A percentile compares a stretch with the other conserved stretches of the same genome.
phyloP scores from a whole-genome alignment of 2,329 filamentous ascomycete genomes.

The Beauveria sp. region DNA sequence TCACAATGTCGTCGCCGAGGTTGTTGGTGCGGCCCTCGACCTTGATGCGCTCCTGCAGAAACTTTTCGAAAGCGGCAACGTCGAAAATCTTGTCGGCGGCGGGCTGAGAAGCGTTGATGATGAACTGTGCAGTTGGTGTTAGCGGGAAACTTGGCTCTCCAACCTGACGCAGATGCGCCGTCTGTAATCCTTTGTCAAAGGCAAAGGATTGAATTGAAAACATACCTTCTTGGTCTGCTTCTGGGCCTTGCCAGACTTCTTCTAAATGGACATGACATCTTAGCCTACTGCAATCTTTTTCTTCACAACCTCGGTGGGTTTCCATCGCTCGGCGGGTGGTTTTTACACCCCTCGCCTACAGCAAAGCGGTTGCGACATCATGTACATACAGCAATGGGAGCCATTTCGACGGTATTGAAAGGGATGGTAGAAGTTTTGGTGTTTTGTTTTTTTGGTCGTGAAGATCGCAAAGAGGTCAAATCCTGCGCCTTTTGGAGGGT shows the following conservation, averaged over 20 bases:
- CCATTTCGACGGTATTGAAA: constrained; percentile 54
- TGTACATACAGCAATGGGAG: constrained; percentile 80
- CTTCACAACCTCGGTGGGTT: constrained; percentile 14
- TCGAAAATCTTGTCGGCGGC: constrained; percentile 99
- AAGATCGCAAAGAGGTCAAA: constrained; percentile 59
- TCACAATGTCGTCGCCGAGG: constrained; percentile 86
- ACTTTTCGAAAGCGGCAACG: constrained; percentile 97
- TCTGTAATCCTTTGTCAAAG: neutral
- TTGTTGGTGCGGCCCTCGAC: constrained; percentile 97
- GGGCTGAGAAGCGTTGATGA: constrained; percentile 98
- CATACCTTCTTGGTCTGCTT: constrained; percentile 82
- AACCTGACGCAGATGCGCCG: too few relatives aligned
- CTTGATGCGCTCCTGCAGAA: constrained; percentile 99
- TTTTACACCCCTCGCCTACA: constrained; percentile 54
- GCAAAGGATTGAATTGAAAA: neutral
- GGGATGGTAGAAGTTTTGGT: constrained; percentile 15
- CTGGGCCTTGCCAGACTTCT: constrained; percentile 62
- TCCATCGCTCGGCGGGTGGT: constrained; percentile 14
- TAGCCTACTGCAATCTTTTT: constrained; percentile 81
- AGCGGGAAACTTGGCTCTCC: constrained; percentile 6
- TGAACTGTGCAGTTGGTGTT: constrained; percentile 56
- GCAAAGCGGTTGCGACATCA: constrained; percentile 70
- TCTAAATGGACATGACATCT: constrained; percentile 58
- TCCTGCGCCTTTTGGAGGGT: constrained; percentile 61
- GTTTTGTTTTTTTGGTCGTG: constrained; percentile 16